Evolutionary conservation across 139 green algal genomes (phyloP), one percentile per base, ranked within the genome.

Genomic region (Coelastrella sp.): DNA sequence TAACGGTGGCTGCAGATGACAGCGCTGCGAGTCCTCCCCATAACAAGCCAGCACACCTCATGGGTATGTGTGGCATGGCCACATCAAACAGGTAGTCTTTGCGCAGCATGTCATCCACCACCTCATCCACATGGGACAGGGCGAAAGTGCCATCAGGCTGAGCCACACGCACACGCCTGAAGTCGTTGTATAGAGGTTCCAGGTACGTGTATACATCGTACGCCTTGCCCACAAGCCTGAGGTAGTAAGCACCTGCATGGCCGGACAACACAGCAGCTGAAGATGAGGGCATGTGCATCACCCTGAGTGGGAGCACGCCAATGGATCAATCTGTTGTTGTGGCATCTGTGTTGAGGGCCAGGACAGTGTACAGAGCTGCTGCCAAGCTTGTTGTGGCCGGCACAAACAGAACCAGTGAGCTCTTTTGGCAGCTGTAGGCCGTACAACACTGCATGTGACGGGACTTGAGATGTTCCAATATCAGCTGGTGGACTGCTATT

Each of bases 151-250:
- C 97, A n/a, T 97, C 93, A 12, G 90, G 19, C 0, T 83, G 87
- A 8, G 93, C 94, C 66, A 96, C 20, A 7, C 97, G 90, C 74
- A 94, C 92, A 88, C 97, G 98, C 4, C 98, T 92, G 86, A 97
- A 99, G 93, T 99, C 98, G 89, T 99, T 99, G 94, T 99, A 98
- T 24, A 99, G 94, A 6, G 98, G 98, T 93, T 99, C 97, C 78
- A 99, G 87, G 93, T 99, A 99, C 70, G 98, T 94, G 93, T 99
- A 99, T 10, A 99, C 96, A 61, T 99, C 98, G 80, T 96, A 82
- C 1, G 98, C 94, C 59, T 93, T 95, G 22, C 97, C 98, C 22
- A 98, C 95, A 65, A 99, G 95, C 4, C 98, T 93, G 90, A 99
- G 94, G 92, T 99, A 99, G 86, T 99, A 99, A 1, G 98, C 98